phyloP scores from a whole-genome alignment of 345 rosid genomes.

The Populus pruinosa region DNA sequence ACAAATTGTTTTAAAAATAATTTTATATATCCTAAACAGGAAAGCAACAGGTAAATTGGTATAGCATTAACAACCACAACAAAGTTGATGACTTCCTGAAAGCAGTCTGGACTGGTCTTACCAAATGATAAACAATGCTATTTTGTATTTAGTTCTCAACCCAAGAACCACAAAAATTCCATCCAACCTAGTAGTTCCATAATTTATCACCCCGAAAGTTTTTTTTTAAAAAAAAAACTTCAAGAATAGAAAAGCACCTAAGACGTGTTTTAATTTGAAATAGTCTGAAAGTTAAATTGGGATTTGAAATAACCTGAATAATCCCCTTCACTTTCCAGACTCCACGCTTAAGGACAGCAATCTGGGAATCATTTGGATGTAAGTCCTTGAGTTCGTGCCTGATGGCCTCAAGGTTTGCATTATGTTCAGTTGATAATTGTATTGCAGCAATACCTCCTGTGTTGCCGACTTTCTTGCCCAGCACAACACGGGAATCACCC shows the following conservation, averaged over 20 bases:
- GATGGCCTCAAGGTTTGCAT: conserved; percentile 71
- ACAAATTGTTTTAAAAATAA: not conserved
- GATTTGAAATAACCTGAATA: conserved; percentile 60
- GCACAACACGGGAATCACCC: conserved; percentile 80
- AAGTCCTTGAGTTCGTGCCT: conserved; percentile 79
- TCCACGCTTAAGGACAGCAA: conserved; percentile 78
- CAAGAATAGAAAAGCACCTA: not conserved
- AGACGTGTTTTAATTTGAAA: not conserved
- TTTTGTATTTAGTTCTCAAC: too few species aligned
- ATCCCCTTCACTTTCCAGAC: conserved; percentile 97
- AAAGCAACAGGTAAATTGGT: not conserved
- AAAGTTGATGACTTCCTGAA: not conserved
- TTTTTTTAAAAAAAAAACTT: not conserved
- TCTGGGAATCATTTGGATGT: conserved; percentile 84
- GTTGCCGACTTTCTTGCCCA: conserved; percentile 79
- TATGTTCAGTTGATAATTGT: conserved; percentile 84
- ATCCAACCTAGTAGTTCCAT: not conserved
- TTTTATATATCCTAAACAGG: too few species aligned
- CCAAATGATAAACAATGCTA: too few species aligned
- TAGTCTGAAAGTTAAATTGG: not conserved
- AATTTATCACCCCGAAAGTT: not conserved
- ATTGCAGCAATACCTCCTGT: conserved; percentile 67
- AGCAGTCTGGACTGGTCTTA: not conserved
- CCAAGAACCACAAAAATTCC: too few species aligned
- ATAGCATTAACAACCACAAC: not conserved